A percentile compares a stretch with the other conserved stretches of the same genome.
phyloP scores from a whole-genome alignment of 495 filamentous ascomycete species.

The Penicillium manginii region DNA sequence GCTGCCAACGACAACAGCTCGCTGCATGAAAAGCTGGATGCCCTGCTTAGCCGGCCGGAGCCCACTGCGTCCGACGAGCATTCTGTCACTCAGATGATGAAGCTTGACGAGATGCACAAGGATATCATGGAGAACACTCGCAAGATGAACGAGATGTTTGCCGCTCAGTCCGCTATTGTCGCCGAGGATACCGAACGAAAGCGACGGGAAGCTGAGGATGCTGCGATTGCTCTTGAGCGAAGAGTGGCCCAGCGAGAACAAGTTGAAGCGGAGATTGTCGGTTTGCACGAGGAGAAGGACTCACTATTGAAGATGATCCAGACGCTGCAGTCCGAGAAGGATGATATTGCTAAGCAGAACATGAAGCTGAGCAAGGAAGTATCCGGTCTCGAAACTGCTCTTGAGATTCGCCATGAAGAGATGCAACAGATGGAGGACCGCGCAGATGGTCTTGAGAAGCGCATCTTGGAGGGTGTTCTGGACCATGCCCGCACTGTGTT shows the following conservation, averaged over 20 bases:
- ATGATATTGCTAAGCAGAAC: conserved; percentile 73
- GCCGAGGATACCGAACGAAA: conserved; percentile 78
- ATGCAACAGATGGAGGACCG: conserved; percentile 85
- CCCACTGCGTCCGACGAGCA: conserved; percentile 40
- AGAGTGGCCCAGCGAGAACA: conserved; percentile 76
- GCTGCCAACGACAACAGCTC: conserved; percentile 56
- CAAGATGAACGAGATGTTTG: conserved; percentile 84
- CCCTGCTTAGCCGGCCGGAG: conserved; percentile 34
- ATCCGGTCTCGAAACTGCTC: conserved; percentile 83
- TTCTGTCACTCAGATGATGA: conserved; percentile 66
- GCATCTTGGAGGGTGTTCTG: conserved; percentile 92
- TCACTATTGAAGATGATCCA: conserved; percentile 60
- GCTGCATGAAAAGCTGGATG: conserved; percentile 72
- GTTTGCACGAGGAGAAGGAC: conserved; percentile 67
- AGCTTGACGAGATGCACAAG: conserved; percentile 85
- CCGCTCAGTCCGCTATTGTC: conserved; percentile 75
- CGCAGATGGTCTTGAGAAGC: conserved; percentile 83
- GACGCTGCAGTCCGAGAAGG: conserved; percentile 66
- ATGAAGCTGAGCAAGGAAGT: conserved; percentile 78
- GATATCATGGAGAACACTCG: conserved; percentile 86
- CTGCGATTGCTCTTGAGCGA: conserved; percentile 77
- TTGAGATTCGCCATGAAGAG: conserved; percentile 87
- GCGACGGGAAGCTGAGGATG: conserved; percentile 81
- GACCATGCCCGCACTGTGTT: conserved; percentile 89
- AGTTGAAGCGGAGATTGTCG: conserved; percentile 71